Evolutionary conservation across 2,329 filamentous ascomycete genomes (phyloP), one percentile per base, ranked within the genome.

Genomic region (Neonectria ditissima): DNA sequence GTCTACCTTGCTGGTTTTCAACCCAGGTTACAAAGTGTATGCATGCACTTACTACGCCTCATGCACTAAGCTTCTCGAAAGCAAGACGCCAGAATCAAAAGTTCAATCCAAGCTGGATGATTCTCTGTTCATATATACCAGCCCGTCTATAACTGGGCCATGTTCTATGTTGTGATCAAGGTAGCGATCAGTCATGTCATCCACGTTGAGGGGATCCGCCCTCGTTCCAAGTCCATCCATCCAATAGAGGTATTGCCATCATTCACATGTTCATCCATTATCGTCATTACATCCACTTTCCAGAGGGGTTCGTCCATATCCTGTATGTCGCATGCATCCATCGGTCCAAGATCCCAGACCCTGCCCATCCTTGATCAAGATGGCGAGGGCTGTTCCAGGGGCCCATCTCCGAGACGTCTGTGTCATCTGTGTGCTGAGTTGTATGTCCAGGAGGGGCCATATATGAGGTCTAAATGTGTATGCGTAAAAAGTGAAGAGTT

Each of bases 251-350:
- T 55, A 26, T 61, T 54, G 62, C 69, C 56, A 65, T 72, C 28
- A 61, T 44, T 53, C 56, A 63, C 66, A 62, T 72, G 28, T 62
- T 59, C 51, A 60, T 59, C 68, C 69, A 70, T 69, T 63, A 72
- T 67, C 70, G 59, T 72, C 55, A 68, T 66, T 64, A 60, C 48
- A 52, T 47, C 53, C 66, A 44, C 69, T 65, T 39, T 39, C 50
- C 59, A 63, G 50, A 39, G 32, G 45, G 56, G 47, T 57, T 47
- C 58, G 55, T 61, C 50, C 57, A 55, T 59, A 63, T 59, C 52
- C 59, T 60, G 60, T 56, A 66, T 67, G 68, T 58, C 58, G 54
- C 63, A 56, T 56, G 45, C 55, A 48, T 37, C 43, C 30, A 47
- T 65, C 53, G 53, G 43, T 44, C 48, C 66, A 58, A 39, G 32